Percentiles rank a stretch among this genome's conserved stretches.
phyloP scores from a whole-genome alignment of 805 yeast genomes.

The Sugiyamaella qingdaonensis region DNA sequence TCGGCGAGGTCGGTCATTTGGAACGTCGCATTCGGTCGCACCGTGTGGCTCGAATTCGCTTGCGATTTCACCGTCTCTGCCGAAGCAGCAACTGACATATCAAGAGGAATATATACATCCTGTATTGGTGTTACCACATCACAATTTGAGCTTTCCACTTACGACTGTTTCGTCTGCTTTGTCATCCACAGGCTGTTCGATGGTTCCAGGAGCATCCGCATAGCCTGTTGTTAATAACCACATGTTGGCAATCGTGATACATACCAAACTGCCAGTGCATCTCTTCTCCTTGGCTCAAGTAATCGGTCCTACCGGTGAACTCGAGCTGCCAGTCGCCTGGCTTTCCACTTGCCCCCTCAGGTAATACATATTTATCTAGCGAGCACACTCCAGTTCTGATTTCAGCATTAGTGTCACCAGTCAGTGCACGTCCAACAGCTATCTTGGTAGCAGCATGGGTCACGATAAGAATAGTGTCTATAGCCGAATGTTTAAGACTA shows the following conservation, averaged over 20 bases:
- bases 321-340: conserved; percentile 52
- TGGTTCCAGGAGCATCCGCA: conserved; percentile 4
- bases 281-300: conserved; percentile 75
- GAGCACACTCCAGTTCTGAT: conserved; percentile 83
- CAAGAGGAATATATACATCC: conserved; percentile 53
- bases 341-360: conserved; percentile 19
- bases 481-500: conserved; percentile 56
- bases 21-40: conserved; percentile 41
- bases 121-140: not conserved
- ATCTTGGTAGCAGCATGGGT: conserved; percentile 94
- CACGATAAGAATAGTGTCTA: conserved; percentile 62
- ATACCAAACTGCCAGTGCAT: conserved; percentile 85
- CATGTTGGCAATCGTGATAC: not conserved
- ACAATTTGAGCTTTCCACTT: conserved; percentile 8
- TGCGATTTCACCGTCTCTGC: conserved; percentile 3
- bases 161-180: conserved; percentile 9
- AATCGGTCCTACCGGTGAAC: conserved; percentile 71
- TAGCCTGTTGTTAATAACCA: not conserved
- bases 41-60: conserved; percentile 14
- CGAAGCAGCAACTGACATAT: conserved; percentile 31
- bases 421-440: conserved; percentile 74
- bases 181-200: conserved; percentile 5
- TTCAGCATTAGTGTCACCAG: conserved; percentile 48
- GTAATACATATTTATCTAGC: conserved; percentile 54
- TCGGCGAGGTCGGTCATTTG: conserved; percentile 55